Conservation (phyloP, 2,329 filamentous ascomycete genomes). For the Alternaria brassicicola region DNA sequence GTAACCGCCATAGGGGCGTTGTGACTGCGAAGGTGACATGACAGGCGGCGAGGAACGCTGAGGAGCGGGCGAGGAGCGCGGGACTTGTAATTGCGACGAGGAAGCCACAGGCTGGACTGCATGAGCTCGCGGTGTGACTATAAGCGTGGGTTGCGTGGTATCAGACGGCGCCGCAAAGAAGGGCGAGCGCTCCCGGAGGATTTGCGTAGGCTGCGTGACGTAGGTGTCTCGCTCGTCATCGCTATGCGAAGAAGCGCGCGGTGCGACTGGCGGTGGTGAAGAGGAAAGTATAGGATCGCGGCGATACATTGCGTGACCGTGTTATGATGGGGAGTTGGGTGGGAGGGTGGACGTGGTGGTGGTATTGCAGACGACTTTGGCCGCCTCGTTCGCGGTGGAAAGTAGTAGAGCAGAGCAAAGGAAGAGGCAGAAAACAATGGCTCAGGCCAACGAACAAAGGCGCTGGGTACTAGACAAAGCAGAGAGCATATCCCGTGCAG, state of each 20-base stretch:
- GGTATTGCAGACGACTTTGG: conserved; percentile 1
- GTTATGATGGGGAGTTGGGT: background rate
- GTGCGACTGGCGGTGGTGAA: conserved; percentile 31
- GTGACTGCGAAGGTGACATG: conserved; percentile 62
- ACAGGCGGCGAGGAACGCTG: conserved; percentile 50
- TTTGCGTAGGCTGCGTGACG: conserved; percentile 50
- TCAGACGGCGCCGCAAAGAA: conserved; percentile 33
- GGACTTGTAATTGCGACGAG: conserved; percentile 71
- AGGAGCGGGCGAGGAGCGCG: conserved; percentile 79
- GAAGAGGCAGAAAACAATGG: conserved; percentile 6
- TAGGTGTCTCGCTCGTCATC: conserved; percentile 59
- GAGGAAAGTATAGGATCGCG: conserved; percentile 44
- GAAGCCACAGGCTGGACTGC: conserved; percentile 29
- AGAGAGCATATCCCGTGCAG: conserved; percentile 12
- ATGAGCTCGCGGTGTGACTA: conserved; percentile 54
- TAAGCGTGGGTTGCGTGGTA: conserved; percentile 66
- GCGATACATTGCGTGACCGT: conserved; percentile 36
- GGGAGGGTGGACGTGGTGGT: background rate
- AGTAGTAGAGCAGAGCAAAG: conserved; percentile 1
- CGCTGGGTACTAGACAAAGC: conserved; percentile 17
- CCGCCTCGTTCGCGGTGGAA: conserved; percentile 1
- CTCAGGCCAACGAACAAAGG: conserved; percentile 21
- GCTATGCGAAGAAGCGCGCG: conserved; percentile 42
- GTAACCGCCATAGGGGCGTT: conserved; percentile 66
- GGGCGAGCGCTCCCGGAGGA: conserved; percentile 34